Evolutionary conservation across 1,284 basidiomycete species (phyloP).

Genomic region (Ceratobasidium sp.): DNA sequence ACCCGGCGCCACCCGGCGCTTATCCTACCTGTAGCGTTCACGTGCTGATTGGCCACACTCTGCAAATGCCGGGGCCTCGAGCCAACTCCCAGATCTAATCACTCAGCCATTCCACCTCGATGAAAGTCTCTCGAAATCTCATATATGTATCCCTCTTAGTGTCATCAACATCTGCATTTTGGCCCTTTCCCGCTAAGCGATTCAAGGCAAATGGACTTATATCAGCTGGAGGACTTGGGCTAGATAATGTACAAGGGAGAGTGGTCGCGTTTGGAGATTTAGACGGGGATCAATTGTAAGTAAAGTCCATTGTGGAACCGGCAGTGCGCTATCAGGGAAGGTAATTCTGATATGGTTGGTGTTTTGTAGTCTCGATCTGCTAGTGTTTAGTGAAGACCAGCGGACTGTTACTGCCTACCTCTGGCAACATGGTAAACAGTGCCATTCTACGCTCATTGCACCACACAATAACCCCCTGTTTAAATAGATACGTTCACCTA

Average conservation of each 20-base stretch:
- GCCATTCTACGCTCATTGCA: not conserved
- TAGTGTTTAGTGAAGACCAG: conserved; percentile 80
- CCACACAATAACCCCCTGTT: not conserved
- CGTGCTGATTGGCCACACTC: no score
- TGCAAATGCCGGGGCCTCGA: no score
- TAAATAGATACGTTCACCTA: conserved; percentile 73
- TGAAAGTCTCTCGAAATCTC: conserved; percentile 22
- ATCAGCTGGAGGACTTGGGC: conserved; percentile 83
- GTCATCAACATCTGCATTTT: conserved; percentile 61
- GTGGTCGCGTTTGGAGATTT: conserved; percentile 95
- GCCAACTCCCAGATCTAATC: no score
- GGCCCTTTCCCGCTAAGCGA: conserved; percentile 87
- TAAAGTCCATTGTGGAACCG: conserved; percentile 43
- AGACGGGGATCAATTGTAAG: conserved; percentile 94
- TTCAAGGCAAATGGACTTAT: conserved; percentile 91
- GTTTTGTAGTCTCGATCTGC: conserved; percentile 78
- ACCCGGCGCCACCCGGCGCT: no score
- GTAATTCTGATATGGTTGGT: conserved; percentile 2
- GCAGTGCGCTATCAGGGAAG: no score
- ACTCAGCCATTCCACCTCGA: no score
- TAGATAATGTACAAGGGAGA: conserved; percentile 74
- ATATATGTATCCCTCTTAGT: conserved; percentile 30
- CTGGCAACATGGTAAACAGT: conserved; percentile 84
- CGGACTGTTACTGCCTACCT: conserved; percentile 80
- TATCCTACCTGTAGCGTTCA: no score